phyloP scores from a whole-genome alignment of 108 stramenopile species.

The Epipyxis sp. region DNA sequence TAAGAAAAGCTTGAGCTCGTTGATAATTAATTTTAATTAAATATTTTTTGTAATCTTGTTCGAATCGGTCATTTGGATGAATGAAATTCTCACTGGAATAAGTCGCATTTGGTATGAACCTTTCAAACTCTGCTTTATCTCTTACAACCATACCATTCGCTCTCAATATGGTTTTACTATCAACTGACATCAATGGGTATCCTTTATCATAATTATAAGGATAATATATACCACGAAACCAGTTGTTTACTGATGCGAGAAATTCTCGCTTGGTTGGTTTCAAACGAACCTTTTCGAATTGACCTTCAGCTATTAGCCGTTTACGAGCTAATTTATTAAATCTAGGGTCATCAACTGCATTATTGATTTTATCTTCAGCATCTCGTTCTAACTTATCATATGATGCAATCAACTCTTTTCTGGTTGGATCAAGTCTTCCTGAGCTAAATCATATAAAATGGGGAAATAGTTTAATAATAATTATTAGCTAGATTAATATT shows the following conservation, averaged over 20 bases:
- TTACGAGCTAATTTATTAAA: not conserved
- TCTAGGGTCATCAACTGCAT: not conserved
- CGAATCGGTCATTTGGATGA: not conserved
- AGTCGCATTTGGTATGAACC: not conserved
- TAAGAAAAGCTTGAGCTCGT: not conserved
- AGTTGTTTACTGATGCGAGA: not conserved
- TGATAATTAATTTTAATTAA: not conserved
- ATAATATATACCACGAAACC: conserved; percentile 10
- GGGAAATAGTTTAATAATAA: not conserved
- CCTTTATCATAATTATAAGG: not conserved
- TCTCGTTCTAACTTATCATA: not conserved
- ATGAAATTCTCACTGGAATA: not conserved
- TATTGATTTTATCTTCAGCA: not conserved
- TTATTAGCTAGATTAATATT: not conserved
- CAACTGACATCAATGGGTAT: not conserved
- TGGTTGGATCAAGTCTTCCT: not conserved
- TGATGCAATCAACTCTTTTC: not conserved
- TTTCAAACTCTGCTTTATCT: not conserved
- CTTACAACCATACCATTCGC: not conserved
- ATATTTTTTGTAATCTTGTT: conserved; percentile 2
- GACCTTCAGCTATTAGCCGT: not conserved
- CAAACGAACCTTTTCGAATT: not conserved
- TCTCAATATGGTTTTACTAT: not conserved
- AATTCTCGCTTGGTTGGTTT: not conserved
- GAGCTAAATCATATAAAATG: not conserved